Conservation (phyloP, 495 filamentous ascomycete species). For the Penicillium crystallinum region DNA sequence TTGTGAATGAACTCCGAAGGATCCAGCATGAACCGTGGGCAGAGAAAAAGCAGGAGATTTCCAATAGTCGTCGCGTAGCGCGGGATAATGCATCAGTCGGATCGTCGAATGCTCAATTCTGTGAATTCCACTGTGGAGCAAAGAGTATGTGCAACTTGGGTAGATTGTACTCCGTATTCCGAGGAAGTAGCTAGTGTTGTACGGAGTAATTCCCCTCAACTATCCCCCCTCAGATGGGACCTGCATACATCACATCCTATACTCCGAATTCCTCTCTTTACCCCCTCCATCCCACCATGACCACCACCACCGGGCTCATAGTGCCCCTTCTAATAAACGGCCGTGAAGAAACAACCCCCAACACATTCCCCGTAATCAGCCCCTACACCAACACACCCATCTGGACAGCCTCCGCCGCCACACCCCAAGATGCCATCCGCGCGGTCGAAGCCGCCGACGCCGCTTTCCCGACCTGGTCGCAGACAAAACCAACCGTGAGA, state of each 20-base stretch:
- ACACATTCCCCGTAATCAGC: slow-evolving; percentile 60
- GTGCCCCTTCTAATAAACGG: slow-evolving; percentile 72
- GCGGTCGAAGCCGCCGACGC: slow-evolving; percentile 62
- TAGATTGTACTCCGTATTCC: background rate
- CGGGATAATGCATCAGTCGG: background rate
- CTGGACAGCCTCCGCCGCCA: slow-evolving; percentile 58
- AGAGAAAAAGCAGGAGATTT: background rate
- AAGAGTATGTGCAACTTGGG: no score
- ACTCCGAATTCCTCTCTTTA: background rate
- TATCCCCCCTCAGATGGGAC: background rate
- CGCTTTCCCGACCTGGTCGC: slow-evolving; percentile 69
- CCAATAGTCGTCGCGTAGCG: background rate
- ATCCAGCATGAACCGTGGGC: background rate
- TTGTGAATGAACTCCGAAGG: background rate
- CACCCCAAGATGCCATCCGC: slow-evolving; percentile 52
- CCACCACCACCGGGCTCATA: slow-evolving; percentile 14
- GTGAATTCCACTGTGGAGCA: background rate
- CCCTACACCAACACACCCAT: slow-evolving; percentile 62
- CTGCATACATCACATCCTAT: background rate
- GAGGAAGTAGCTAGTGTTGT: background rate
- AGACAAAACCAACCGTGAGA: slow-evolving; percentile 55
- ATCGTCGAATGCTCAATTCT: background rate
- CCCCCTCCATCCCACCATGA: background rate
- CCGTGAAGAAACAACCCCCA: slow-evolving; percentile 50
- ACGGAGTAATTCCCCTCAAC: background rate